A percentile compares a stretch with the other conserved stretches of the same genome.
Evolutionary conservation across 306 rosid species (phyloP).

Genomic region (Begonia masoniana): DNA sequence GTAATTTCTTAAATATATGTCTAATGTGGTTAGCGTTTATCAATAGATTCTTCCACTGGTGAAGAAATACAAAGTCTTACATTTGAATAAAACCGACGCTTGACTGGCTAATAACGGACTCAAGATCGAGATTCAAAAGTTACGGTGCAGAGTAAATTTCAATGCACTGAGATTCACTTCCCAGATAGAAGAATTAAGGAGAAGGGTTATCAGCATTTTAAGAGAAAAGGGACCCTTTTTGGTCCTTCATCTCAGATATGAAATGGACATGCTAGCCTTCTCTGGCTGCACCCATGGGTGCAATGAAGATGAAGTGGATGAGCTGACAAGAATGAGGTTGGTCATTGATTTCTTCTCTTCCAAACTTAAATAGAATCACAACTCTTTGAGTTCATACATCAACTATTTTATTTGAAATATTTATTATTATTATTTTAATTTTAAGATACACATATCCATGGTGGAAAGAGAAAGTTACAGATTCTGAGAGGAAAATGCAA

Average conservation of each 20-base stretch:
- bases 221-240: slow-evolving; percentile 79
- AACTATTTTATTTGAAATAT: neutral
- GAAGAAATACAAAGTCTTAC: slow-evolving; percentile 67
- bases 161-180: slow-evolving; percentile 68
- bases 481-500: slow-evolving; percentile 60
- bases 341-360: neutral
- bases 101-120: slow-evolving; percentile 69
- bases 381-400: neutral
- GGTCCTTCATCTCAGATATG: slow-evolving; percentile 94
- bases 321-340: slow-evolving; percentile 80
- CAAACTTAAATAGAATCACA: no score
- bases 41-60: slow-evolving; percentile 67
- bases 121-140: slow-evolving; percentile 57
- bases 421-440: neutral
- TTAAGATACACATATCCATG: slow-evolving; percentile 64
- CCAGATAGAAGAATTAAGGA: slow-evolving; percentile 62
- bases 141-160: slow-evolving; percentile 71
- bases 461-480: slow-evolving; percentile 88
- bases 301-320: slow-evolving; percentile 41
- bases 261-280: slow-evolving; percentile 97
- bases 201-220: slow-evolving; percentile 55
- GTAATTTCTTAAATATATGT: no score
- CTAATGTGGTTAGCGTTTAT: neutral
- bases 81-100: slow-evolving; percentile 61
- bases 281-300: slow-evolving; percentile 93